These are phyloP conservation scores for Nicotiana benthamiana DNA, from an alignment of 257 asterid genomes.

Conservation along the genomic window DNA sequence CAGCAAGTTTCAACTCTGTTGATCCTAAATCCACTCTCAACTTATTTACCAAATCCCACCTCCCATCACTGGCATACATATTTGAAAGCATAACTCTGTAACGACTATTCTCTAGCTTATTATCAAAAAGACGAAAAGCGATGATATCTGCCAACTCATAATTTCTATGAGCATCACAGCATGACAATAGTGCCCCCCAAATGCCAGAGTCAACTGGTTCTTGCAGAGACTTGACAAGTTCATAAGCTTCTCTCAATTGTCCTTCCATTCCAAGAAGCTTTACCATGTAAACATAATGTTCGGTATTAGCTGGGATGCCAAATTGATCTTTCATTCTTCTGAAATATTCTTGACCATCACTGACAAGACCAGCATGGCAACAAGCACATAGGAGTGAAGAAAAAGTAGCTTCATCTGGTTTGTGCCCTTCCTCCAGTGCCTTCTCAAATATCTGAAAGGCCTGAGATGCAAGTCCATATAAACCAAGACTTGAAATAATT, in stretches of 20 bases:
- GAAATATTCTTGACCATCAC: conserved; percentile 41
- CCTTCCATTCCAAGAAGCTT: conserved; percentile 87
- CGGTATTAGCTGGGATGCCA: conserved; percentile 39
- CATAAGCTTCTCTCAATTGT: conserved; percentile 54
- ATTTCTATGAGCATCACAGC: conserved; percentile 46
- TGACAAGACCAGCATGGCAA: conserved; percentile 68
- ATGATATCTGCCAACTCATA: conserved; percentile 40
- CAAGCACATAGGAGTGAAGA: conserved; percentile 64
- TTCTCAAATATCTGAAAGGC: conserved; percentile 50
- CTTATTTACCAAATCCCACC: conserved; percentile 61
- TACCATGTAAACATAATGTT: conserved; percentile 70
- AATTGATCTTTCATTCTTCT: conserved; percentile 44
- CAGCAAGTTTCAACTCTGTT: conserved; percentile 41
- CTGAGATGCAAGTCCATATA: conserved; percentile 48
- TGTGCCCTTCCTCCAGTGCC: conserved; percentile 27
- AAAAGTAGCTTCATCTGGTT: conserved; percentile 68
- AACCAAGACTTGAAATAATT: conserved; percentile 51
- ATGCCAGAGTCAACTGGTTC: conserved; percentile 47
- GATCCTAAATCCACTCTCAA: conserved; percentile 41
- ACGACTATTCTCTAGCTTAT: conserved; percentile 21
- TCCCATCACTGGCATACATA: conserved; percentile 53
- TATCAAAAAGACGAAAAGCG: conserved; percentile 27
- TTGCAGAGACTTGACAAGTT: conserved; percentile 31
- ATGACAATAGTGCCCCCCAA: conserved; percentile 79
- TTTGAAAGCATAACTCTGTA: conserved; percentile 67